Evolutionary conservation across 306 rosid species (phyloP), one percentile per base, ranked within the genome.

Genomic region (Cicer judaicum): DNA sequence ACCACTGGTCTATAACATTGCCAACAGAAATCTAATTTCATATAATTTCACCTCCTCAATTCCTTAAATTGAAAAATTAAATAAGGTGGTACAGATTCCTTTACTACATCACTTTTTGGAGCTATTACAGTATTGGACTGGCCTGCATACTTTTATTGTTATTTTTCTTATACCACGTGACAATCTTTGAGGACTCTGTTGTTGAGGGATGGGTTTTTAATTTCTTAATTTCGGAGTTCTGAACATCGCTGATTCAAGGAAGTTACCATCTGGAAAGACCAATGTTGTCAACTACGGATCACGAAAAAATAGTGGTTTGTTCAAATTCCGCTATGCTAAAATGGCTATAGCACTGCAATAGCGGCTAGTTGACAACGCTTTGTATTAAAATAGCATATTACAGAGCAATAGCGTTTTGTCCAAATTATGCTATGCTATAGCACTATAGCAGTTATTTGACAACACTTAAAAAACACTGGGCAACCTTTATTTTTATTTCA

Each of bases 11-110:
- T 29, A 42, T 21, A 76, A 9, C 59, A 42, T 15, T 76, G 56
- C 16, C 2, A 39, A 41, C n/a, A 54, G 48, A 76, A 76, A 76
- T 29, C 47, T 55, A 29, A 74, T 36, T 13, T 61, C 62, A 61
- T 9, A 47, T 47, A 38, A 36, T 64, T 64, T 64, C 38, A 21
- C 24, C 74, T 21, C 43, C 72, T 18, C 21, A 10, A 64, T 7
- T 62, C 71, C 36, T 47, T 47, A 3, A 19, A 6, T 44, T 6
- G 10, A 44, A 44, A 61, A 60, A 15, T 42, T 6, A 40, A 39
- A 46, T 53, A 59, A 47, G 44, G 34, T n/a, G 50, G 63, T 6
- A 34, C n/a, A 11, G 34, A 16, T 41, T 68, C 52, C 52, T 60
- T 55, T 38, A 62, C 72, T 52, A 64, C 65, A 11, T 43, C 9